Conservation (phyloP, 768 basidiomycete genomes). For the Pleurotus djamor region DNA sequence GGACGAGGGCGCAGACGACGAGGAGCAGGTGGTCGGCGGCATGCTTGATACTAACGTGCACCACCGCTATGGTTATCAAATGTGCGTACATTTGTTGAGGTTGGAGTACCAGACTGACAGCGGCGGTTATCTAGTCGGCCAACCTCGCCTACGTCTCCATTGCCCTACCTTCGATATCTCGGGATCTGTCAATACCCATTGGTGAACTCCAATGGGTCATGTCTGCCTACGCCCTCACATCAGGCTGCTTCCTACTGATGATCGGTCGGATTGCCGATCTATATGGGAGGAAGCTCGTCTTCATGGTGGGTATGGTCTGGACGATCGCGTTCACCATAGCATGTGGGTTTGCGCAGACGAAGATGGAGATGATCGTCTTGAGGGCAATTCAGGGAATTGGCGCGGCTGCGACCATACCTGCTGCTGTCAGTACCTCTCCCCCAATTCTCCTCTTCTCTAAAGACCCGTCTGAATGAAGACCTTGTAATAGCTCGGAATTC, state of each 20-base stretch:
- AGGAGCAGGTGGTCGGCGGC: slow-evolving; percentile 3
- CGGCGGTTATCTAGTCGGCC: neutral
- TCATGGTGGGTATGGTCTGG: slow-evolving; percentile 55
- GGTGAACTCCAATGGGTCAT: slow-evolving; percentile 61
- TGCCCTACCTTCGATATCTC: slow-evolving; percentile 49
- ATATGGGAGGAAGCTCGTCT: slow-evolving; percentile 70
- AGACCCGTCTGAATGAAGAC: neutral
- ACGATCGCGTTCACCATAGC: slow-evolving; percentile 59
- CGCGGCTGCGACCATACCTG: slow-evolving; percentile 71
- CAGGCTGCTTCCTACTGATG: slow-evolving; percentile 74
- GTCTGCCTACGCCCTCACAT: slow-evolving; percentile 67
- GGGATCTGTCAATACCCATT: slow-evolving; percentile 45
- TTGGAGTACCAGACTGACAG: neutral
- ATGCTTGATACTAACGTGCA: slow-evolving; percentile 1
- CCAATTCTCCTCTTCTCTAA: neutral
- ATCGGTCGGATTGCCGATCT: slow-evolving; percentile 81
- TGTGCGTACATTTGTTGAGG: neutral
- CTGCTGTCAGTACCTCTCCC: slow-evolving; percentile 44
- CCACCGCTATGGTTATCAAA: slow-evolving; percentile 4
- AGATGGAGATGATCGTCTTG: slow-evolving; percentile 62
- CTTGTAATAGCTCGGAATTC: slow-evolving; percentile 62
- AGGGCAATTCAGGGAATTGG: slow-evolving; percentile 84
- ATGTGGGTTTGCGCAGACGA: slow-evolving; percentile 63
- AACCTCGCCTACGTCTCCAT: slow-evolving; percentile 32
- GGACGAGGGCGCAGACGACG: neutral